phyloP scores from a whole-genome alignment of 306 rosid species.

The Prosopis cineraria region DNA sequence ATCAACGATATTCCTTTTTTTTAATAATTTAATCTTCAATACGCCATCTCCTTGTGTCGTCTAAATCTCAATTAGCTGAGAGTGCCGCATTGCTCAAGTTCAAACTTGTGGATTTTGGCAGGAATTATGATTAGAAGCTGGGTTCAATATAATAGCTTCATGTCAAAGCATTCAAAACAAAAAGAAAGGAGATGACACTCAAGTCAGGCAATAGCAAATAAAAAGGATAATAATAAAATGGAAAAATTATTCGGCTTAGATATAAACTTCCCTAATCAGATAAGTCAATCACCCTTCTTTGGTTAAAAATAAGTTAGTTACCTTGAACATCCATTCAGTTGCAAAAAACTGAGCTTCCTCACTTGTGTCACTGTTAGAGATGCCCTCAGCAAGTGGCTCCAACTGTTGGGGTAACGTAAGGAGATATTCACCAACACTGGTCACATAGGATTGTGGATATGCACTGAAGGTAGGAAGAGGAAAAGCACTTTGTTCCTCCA shows the following conservation, averaged over 20 bases:
- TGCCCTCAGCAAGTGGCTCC: constrained; percentile 99
- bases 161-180: constrained; percentile 21
- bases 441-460: constrained; percentile 88
- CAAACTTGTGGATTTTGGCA: not conserved
- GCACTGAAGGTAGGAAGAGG: constrained; percentile 94
- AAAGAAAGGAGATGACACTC: constrained; percentile 15
- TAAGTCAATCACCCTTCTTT: not conserved
- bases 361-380: constrained; percentile 73
- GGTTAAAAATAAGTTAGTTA: constrained; percentile 28
- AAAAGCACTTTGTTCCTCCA: constrained; percentile 85
- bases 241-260: constrained; percentile 1
- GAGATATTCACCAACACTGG: constrained; percentile 93
- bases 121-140: constrained; percentile 24
- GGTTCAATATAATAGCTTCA: constrained; percentile 17
- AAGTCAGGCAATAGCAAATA: constrained; percentile 17
- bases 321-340: constrained; percentile 99
- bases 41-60: constrained; percentile 6
- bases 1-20: not conserved
- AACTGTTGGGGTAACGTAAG: constrained; percentile 95
- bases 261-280: not conserved
- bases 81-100: constrained; percentile 14
- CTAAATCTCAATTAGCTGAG: not conserved
- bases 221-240: not conserved
- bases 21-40: not conserved
- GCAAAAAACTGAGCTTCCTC: constrained; percentile 99